phyloP scores from a whole-genome alignment of 2,329 filamentous ascomycete genomes.

The Emergomyces africanus region DNA sequence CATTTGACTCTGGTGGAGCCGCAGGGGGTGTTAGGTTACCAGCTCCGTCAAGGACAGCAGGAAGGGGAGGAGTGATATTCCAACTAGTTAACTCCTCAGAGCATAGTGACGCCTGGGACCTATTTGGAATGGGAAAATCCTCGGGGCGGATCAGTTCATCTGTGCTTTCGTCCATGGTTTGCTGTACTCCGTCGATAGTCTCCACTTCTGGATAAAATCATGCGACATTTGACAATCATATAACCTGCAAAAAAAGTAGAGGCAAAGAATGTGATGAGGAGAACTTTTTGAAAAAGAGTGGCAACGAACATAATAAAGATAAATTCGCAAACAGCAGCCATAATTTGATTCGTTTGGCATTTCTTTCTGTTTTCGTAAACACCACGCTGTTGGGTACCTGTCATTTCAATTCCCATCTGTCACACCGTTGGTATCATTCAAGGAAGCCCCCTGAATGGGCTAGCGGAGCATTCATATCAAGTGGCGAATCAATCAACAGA shows the following conservation, averaged over 20 bases:
- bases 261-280: background rate
- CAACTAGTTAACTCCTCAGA: background rate
- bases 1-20: background rate
- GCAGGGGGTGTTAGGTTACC: background rate
- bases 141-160: background rate
- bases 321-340: background rate
- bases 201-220: background rate
- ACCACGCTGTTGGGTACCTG: background rate
- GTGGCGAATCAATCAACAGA: background rate
- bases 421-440: background rate
- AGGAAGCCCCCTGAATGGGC: background rate
- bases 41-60: background rate
- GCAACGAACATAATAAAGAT: background rate
- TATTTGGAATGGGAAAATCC: conserved; percentile 1
- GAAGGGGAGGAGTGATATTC: background rate
- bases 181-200: background rate
- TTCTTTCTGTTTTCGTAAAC: background rate
- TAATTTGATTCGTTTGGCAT: background rate
- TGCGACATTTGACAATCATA: background rate
- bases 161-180: background rate
- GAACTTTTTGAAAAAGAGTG: too few species aligned
- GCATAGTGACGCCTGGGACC: background rate
- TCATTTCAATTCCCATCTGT: background rate
- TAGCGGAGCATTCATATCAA: background rate
- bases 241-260: background rate